phyloP scores from a whole-genome alignment of 768 basidiomycete species.

The Pisolithus sp. region DNA sequence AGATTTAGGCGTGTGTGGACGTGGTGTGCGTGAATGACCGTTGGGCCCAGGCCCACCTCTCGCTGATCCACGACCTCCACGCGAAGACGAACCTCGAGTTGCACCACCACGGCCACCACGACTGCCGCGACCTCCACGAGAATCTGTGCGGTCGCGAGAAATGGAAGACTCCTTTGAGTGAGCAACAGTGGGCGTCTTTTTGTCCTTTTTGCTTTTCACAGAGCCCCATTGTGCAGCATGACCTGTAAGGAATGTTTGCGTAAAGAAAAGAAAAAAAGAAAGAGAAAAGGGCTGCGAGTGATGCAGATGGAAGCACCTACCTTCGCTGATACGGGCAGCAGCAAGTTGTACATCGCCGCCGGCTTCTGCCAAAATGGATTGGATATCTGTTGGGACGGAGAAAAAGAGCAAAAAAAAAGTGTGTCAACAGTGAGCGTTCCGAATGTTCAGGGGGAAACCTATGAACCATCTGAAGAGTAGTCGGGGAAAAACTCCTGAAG shows the following conservation, averaged over 20 bases:
- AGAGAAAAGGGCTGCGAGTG: not conserved
- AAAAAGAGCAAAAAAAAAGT: conserved; percentile 15
- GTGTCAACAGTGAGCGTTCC: not conserved
- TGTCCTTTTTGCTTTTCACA: conserved; percentile 84
- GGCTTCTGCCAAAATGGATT: conserved; percentile 60
- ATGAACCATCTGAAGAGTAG: conserved; percentile 63
- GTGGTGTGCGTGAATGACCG: conserved; percentile 24
- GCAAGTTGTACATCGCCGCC: conserved; percentile 65
- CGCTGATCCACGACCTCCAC: conserved; percentile 34
- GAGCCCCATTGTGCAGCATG: conserved; percentile 76
- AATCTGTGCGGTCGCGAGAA: conserved; percentile 29
- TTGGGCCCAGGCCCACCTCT: conserved; percentile 32
- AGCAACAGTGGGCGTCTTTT: conserved; percentile 45
- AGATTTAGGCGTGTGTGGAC: conserved; percentile 19
- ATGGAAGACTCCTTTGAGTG: conserved; percentile 41
- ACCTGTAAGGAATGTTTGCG: conserved; percentile 38
- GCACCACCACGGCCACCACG: conserved; percentile 43
- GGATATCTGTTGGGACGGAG: conserved; percentile 43
- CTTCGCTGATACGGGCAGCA: conserved; percentile 70
- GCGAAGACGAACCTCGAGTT: not conserved
- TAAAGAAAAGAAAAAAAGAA: not conserved
- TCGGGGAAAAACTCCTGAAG: conserved; percentile 67
- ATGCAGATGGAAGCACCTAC: conserved; percentile 28
- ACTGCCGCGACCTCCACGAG: conserved; percentile 54
- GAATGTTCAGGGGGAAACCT: conserved; percentile 14